Evolutionary conservation across 2,329 filamentous ascomycete species (phyloP).

Genomic region (Metarhizium sp.): DNA sequence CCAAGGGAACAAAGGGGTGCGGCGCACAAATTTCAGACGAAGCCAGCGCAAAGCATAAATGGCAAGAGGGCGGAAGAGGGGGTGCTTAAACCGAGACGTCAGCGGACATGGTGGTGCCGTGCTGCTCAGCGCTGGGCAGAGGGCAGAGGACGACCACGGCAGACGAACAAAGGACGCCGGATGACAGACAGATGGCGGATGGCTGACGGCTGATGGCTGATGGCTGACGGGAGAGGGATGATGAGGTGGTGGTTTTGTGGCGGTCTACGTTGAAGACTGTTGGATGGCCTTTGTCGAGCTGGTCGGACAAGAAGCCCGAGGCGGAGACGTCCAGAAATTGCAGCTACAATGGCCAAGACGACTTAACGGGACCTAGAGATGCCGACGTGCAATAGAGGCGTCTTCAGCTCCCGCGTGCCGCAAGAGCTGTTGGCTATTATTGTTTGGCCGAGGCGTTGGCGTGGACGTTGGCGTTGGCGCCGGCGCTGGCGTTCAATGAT

Average conservation of each 20-base stretch:
- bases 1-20: neutral
- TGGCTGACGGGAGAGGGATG: neutral
- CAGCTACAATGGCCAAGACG: no score
- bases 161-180: neutral
- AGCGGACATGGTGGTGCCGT: conserved; percentile 5
- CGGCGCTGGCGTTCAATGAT: no score
- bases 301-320: neutral
- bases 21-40: neutral
- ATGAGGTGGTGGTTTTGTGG: neutral
- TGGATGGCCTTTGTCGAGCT: neutral
- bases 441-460: no score
- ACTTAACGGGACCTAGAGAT: no score
- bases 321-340: neutral
- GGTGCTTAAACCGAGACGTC: conserved; percentile 5
- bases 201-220: neutral
- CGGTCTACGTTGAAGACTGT: neutral
- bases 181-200: neutral
- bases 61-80: neutral
- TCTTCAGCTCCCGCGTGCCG: no score
- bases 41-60: neutral
- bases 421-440: no score
- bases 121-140: neutral
- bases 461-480: no score
- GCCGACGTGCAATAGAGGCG: neutral
- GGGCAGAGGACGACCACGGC: neutral